phyloP scores from a whole-genome alignment of 768 basidiomycete species.

The Leccinum subtestaceum region DNA sequence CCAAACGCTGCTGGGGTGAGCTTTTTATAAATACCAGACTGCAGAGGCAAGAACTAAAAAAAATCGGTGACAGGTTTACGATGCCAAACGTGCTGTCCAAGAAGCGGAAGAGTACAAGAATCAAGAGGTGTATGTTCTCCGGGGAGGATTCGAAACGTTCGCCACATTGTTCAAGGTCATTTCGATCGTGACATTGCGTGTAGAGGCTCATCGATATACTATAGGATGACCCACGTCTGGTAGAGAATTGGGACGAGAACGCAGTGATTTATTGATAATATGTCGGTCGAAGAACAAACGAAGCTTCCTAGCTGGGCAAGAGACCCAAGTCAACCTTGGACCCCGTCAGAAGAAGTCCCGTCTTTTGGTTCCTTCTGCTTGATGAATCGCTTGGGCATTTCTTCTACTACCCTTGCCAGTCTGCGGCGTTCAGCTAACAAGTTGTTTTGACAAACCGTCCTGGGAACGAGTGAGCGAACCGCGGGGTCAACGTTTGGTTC shows the following conservation, averaged over 20 bases:
- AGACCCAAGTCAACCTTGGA: not conserved
- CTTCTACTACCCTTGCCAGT: conserved; percentile 56
- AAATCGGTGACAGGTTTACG: conserved; percentile 51
- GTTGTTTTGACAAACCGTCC: conserved; percentile 64
- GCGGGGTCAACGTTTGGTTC: not conserved
- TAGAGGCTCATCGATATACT: conserved; percentile 5
- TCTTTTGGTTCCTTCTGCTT: conserved; percentile 41
- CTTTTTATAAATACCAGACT: conserved; percentile 14
- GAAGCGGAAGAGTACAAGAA: conserved; percentile 40
- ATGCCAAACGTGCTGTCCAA: conserved; percentile 53
- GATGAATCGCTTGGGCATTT: conserved; percentile 53
- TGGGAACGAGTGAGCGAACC: conserved; percentile 27
- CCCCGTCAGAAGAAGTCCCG: conserved; percentile 12
- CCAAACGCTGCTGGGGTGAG: conserved; percentile 73
- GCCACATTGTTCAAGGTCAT: conserved; percentile 64
- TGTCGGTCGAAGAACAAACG: conserved; percentile 1
- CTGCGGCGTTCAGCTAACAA: conserved; percentile 51
- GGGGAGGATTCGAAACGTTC: conserved; percentile 71
- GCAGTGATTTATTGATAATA: conserved; percentile 51
- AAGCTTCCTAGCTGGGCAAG: not conserved
- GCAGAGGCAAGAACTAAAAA: conserved; percentile 4
- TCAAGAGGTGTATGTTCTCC: conserved; percentile 63
- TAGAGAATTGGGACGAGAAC: conserved; percentile 71
- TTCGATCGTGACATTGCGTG: not conserved
- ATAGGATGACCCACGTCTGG: conserved; percentile 63